A percentile compares a stretch with the other conserved stretches of the same genome.
Conservation (phyloP, 768 basidiomycete genomes). For the Podaxis sp. region DNA sequence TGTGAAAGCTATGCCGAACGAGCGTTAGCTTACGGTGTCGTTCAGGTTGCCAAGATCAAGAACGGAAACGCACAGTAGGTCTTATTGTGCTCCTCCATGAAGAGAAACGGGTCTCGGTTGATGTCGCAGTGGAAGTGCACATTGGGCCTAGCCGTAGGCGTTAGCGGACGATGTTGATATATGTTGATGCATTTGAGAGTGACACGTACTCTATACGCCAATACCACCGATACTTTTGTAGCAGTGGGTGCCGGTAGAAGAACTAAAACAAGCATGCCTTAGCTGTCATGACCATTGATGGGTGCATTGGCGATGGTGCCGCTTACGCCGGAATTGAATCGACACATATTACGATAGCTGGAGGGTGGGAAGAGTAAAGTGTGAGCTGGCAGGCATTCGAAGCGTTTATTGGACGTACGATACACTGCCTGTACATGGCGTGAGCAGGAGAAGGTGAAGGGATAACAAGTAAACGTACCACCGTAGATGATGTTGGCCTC, state of each 20-base stretch:
- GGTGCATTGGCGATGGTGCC: not conserved
- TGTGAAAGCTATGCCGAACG: slow-evolving; percentile 46
- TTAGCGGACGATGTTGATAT: slow-evolving; percentile 9
- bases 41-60: not conserved
- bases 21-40: not conserved
- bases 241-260: slow-evolving; percentile 68
- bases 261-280: slow-evolving; percentile 29
- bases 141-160: slow-evolving; percentile 41
- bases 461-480: slow-evolving; percentile 16
- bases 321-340: slow-evolving; percentile 62
- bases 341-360: slow-evolving; percentile 65
- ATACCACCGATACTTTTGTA: slow-evolving; percentile 69
- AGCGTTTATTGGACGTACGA: slow-evolving; percentile 12
- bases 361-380: not conserved
- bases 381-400: not conserved
- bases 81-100: slow-evolving; percentile 67
- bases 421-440: slow-evolving; percentile 20
- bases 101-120: slow-evolving; percentile 61
- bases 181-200: slow-evolving; percentile 17
- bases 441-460: not conserved
- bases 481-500: slow-evolving; percentile 41
- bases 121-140: slow-evolving; percentile 77
- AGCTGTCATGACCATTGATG: not conserved
- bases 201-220: slow-evolving; percentile 66
- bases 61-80: slow-evolving; percentile 44